These are phyloP conservation scores for Aureobasidium sp. DNA, from an alignment of 2,329 filamentous ascomycete species.

Conservation along the genomic window DNA sequence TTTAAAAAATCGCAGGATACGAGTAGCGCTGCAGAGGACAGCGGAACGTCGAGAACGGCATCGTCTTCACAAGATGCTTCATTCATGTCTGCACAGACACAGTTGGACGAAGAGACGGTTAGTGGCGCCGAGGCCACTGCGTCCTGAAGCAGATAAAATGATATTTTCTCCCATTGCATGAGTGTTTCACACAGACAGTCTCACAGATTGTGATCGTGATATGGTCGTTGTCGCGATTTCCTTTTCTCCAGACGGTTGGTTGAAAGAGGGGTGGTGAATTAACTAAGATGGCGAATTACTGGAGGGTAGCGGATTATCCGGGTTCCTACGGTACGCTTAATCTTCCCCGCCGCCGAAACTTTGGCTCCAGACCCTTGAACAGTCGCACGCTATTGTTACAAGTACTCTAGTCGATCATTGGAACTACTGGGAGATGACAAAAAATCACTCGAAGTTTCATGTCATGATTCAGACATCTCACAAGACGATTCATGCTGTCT, in stretches of 20 bases:
- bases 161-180: too few relatives aligned
- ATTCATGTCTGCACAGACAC: conserved; percentile 1
- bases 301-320: too few relatives aligned
- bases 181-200: too few relatives aligned
- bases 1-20: conserved; percentile 50
- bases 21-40: conserved; percentile 34
- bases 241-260: too few relatives aligned
- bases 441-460: neutral
- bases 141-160: neutral
- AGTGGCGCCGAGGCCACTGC: neutral
- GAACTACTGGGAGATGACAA: neutral
- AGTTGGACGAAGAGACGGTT: neutral
- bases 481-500: neutral
- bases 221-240: too few relatives aligned
- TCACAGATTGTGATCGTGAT: too few relatives aligned
- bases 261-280: too few relatives aligned
- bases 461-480: neutral
- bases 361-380: neutral
- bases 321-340: neutral
- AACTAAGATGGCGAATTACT: too few relatives aligned
- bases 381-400: neutral
- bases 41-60: neutral
- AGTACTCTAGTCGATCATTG: neutral
- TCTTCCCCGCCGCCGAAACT: neutral
- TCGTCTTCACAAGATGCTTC: conserved; percentile 11